Base-by-base conservation (phyloP, 495 filamentous ascomycete species). In the Hypoxylon lenormandii region DNA sequence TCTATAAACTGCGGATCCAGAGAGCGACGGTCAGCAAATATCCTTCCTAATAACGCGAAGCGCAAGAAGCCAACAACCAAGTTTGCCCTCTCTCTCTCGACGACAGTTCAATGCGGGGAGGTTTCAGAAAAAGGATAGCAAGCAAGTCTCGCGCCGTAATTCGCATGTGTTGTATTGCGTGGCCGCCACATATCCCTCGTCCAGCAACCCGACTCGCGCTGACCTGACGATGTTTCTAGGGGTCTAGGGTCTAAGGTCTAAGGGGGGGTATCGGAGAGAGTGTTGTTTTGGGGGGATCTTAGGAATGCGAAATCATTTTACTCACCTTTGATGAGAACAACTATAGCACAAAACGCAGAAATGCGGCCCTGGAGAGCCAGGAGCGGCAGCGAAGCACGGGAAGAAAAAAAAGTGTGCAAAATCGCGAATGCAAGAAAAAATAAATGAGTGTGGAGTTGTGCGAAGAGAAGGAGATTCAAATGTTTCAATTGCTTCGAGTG, bases 321-420 rank as follows among this genome's bases (percentile, higher is more conserved):
- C 74, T 72, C 59, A 78, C 74, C 72, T 70, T 69, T 66, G 67
- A 78, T 66, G 72, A 72, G 59, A 74, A 77, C 70, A 75, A 68
- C 37, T 73, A 78, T 69, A 75, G 58, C 67, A 76, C 74, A 78
- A 19, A 68, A 73, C 72, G 68, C 68, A 63, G 62, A 76, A 33
- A 72, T 50, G 68, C 77, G 64, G 73, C 72, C 78, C 76, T 76
- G 77, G 77, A 76, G 73, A 77, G 76, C 77, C 78, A 80, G 77
- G 77, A 65, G 75, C 70, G 74, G 51, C 73, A 73, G 73, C 70
- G 68, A 62, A 71, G 68, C 45, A 71, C 38, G 30, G 49, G 16
- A 56, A 56, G 46, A 36, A 16, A 52, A 64, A 69, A 61, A 22
- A 11, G 36, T 62, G 64, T 66, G 62, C 56, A 66, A 71, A 52